Conservation (phyloP, 352 stramenopile species). For the Pythium aquatile region DNA sequence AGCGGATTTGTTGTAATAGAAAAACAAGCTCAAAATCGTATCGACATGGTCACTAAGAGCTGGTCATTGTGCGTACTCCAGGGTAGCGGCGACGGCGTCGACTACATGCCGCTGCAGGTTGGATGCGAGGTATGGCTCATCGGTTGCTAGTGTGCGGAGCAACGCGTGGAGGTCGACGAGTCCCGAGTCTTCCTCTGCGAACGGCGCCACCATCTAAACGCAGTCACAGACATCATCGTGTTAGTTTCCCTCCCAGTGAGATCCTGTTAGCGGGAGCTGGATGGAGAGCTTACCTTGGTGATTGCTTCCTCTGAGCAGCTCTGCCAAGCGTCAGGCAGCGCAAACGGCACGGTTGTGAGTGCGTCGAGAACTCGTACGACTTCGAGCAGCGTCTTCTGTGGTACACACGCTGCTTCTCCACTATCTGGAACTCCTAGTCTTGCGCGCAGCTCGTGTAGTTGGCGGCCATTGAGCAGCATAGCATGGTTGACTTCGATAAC, state of each 20-base stretch:
- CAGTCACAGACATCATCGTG: not conserved
- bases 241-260: no score
- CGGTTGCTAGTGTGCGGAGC: constrained; percentile 31
- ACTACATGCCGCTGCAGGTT: not conserved
- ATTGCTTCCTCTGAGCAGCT: constrained; percentile 39
- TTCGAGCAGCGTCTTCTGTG: constrained; percentile 19
- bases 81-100: not conserved
- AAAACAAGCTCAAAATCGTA: not conserved
- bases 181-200: constrained; percentile 25
- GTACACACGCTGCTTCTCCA: not conserved
- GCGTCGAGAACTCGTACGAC: constrained; percentile 38
- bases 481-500: constrained; percentile 44
- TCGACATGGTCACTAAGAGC: not conserved
- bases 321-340: constrained; percentile 45
- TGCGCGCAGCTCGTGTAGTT: constrained; percentile 29
- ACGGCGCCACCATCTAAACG: constrained; percentile 37
- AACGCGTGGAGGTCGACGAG: constrained; percentile 43
- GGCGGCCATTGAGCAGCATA: constrained; percentile 46
- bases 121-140: not conserved
- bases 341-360: constrained; percentile 34
- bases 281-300: constrained; percentile 34
- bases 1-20: constrained; percentile 15
- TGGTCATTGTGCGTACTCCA: not conserved
- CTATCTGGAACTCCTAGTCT: not conserved
- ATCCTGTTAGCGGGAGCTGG: no score